Evolutionary conservation across 2,329 filamentous ascomycete species (phyloP), one percentile per base, ranked within the genome.

Genomic region (Scytalidium lignicola): DNA sequence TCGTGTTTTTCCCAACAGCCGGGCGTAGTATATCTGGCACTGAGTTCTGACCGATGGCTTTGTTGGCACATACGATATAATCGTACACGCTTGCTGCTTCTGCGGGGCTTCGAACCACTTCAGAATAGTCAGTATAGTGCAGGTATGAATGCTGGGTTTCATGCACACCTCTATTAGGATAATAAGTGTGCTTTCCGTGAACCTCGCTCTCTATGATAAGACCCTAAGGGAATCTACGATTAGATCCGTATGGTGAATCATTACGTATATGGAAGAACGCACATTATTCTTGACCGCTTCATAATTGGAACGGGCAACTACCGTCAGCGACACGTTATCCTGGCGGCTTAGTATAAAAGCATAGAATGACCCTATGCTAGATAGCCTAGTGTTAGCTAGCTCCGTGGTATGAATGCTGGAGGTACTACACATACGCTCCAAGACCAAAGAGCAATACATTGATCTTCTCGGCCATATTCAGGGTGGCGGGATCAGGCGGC

Each of bases 281-380:
- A 64, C 80, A 26, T 72, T 67, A 12, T 63, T 61, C 45, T 72
- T 73, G 10, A 84, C 78, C 3, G 72, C 74, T 7, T 70, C 64
- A 63, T 79, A 83, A 60, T 84, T 83, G 1, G 79, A 82, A 20
- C 80, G 74, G 41, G 80, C 83, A 41, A 82, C 74, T 2, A 80
- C 77, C 0, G 79, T 82, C 19, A 83, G 70, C n/a, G 70, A 65
- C 17, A 77, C 70, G 22, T 69, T 64, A 2, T 67, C 53, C 26
- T 62, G 65, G 2, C 73, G 69, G 46, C 66, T 70, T 0, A 80
- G 57, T 29, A 80, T 71, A 51, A 79, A 80, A 7, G 75, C 73
- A 56, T 81, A 81, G 54, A 81, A 80, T 2, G 75, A 78, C 22
- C 78, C 78, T 46, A 80, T 79, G 0, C 76, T 79, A n/a, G 4